Conservation (phyloP, 2,329 filamentous ascomycete species). For the Fusarium subtropicale region DNA sequence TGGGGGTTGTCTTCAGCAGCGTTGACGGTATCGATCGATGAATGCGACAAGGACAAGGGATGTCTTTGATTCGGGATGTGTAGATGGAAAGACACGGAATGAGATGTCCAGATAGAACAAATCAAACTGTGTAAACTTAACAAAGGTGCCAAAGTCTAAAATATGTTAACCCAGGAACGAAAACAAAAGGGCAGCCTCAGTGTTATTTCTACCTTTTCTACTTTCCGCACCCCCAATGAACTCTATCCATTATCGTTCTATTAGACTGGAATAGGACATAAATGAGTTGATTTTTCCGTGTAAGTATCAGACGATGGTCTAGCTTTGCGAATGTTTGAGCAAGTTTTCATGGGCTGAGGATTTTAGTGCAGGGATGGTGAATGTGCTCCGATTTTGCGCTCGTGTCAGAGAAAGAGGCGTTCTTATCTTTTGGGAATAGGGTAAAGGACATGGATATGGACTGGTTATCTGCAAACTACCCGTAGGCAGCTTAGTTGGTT, state of each 20-base stretch:
- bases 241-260: not conserved
- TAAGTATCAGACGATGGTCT: constrained; percentile 20
- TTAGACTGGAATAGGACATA: not conserved
- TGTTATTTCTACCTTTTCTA: constrained; percentile 19
- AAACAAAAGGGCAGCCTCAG: not conserved
- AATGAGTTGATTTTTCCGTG: constrained; percentile 1
- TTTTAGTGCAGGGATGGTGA: constrained; percentile 20
- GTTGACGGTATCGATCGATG: not conserved
- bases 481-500: not conserved
- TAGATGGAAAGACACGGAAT: not conserved
- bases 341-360: constrained; percentile 39
- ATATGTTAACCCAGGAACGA: not conserved
- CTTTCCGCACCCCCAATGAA: not conserved
- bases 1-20: not conserved
- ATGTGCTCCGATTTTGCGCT: constrained; percentile 9
- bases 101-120: not conserved
- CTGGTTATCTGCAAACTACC: not conserved
- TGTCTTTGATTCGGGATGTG: not conserved
- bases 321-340: constrained; percentile 43
- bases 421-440: not conserved
- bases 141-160: constrained; percentile 13
- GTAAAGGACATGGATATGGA: not conserved
- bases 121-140: not conserved
- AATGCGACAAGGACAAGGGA: not conserved
- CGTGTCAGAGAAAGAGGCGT: not conserved